phyloP scores from a whole-genome alignment of 202 grass and related monocot genomes.

The Digitaria exilis region DNA sequence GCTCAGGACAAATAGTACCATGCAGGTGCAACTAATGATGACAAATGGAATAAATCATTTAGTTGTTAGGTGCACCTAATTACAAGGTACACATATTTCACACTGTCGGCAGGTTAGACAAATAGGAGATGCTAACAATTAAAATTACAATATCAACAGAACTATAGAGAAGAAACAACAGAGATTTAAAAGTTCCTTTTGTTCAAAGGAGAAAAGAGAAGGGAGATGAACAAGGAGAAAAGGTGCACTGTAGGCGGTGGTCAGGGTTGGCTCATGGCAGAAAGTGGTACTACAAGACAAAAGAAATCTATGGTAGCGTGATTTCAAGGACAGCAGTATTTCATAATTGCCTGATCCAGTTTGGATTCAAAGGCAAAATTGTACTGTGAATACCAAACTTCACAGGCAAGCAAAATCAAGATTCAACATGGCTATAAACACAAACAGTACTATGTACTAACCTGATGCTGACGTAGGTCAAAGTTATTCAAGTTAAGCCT shows the following conservation, averaged over 20 bases:
- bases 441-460: slow-evolving; percentile 21
- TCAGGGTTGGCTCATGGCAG: slow-evolving; percentile 5
- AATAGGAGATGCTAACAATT: neutral
- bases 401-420: slow-evolving; percentile 36
- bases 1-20: slow-evolving; percentile 23
- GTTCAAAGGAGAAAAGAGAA: slow-evolving; percentile 14
- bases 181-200: neutral
- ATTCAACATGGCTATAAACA: slow-evolving; percentile 22
- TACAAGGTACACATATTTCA: slow-evolving; percentile 25
- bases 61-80: slow-evolving; percentile 40
- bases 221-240: slow-evolving; percentile 26
- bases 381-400: slow-evolving; percentile 21
- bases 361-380: slow-evolving; percentile 30
- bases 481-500: slow-evolving; percentile 10
- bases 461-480: neutral
- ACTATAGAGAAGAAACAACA: neutral
- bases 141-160: neutral
- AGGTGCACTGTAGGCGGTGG: neutral
- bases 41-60: slow-evolving; percentile 28
- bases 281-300: slow-evolving; percentile 18
- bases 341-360: slow-evolving; percentile 19
- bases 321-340: slow-evolving; percentile 14
- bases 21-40: slow-evolving; percentile 42
- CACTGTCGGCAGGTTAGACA: neutral
- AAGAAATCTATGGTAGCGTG: neutral